A percentile compares a stretch with the other conserved stretches of the same genome.
These are phyloP conservation scores for Corylus avellana DNA, from an alignment of 306 rosid genomes.

Conservation along the genomic window DNA sequence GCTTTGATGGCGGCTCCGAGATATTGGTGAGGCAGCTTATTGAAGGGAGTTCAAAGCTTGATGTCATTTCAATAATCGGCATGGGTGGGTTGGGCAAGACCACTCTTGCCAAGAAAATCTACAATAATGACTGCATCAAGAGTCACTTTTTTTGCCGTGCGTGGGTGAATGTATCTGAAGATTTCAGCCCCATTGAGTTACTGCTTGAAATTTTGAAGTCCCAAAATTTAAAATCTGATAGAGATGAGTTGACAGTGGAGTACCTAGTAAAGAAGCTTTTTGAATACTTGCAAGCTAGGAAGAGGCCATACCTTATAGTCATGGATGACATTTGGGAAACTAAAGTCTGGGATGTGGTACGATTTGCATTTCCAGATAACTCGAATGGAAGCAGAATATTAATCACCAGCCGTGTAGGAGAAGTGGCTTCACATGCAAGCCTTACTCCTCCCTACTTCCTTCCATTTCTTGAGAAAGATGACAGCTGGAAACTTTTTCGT, in stretches of 20 bases:
- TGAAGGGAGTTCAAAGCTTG: neutral
- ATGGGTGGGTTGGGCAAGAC: constrained; percentile 36
- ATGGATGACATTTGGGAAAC: constrained; percentile 30
- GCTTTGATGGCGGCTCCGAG: neutral
- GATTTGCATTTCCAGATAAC: constrained; percentile 12
- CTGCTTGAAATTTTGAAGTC: neutral
- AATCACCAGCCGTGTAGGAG: constrained; percentile 32
- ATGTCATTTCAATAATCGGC: constrained; percentile 7
- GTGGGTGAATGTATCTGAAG: neutral
- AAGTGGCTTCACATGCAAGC: constrained; percentile 12
- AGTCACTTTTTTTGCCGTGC: neutral
- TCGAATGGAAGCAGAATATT: constrained; percentile 24
- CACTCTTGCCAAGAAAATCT: constrained; percentile 4
- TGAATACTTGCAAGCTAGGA: neutral
- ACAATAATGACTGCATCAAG: neutral
- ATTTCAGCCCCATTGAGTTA: neutral
- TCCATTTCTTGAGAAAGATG: neutral
- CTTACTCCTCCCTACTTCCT: constrained; percentile 5
- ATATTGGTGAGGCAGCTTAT: neutral
- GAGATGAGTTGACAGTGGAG: neutral
- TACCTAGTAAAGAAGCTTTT: neutral
- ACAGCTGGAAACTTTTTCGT: constrained; percentile 34
- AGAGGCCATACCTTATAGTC: neutral
- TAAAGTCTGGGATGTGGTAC: constrained; percentile 11
- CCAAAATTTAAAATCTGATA: too few relatives aligned